Evolutionary conservation across 805 yeast genomes (phyloP).

Genomic region (Tetrapisispora phaffii): DNA sequence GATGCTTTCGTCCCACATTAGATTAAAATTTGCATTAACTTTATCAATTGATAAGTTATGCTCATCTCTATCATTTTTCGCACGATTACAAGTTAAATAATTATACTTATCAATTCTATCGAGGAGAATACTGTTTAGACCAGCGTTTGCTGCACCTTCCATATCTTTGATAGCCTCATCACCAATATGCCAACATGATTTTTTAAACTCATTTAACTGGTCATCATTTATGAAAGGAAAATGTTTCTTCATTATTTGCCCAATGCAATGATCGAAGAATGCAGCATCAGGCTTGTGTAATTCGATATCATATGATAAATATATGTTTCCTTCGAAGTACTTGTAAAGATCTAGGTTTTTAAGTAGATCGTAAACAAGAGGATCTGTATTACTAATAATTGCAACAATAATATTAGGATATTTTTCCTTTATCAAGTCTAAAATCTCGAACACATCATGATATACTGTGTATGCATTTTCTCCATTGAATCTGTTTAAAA

Average conservation of each 20-base stretch:
- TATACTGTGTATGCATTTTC: constrained; percentile 43
- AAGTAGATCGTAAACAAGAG: constrained; percentile 38
- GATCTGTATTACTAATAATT: constrained; percentile 55
- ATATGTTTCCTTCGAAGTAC: constrained; percentile 35
- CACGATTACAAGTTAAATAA: constrained; percentile 9
- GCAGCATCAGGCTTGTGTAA: constrained; percentile 40
- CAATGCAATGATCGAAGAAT: constrained; percentile 37
- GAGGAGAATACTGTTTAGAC: constrained; percentile 51
- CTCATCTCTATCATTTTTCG: constrained; percentile 9
- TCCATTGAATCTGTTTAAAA: constrained; percentile 41
- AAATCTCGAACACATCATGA: constrained; percentile 43
- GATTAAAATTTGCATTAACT: constrained; percentile 17
- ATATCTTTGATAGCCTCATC: constrained; percentile 50
- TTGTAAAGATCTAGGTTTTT: constrained; percentile 36
- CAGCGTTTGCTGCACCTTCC: constrained; percentile 41
- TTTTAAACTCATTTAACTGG: constrained; percentile 13
- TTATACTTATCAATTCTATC: constrained; percentile 36
- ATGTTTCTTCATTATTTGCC: constrained; percentile 19
- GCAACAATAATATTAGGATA: constrained; percentile 32
- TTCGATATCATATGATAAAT: constrained; percentile 50
- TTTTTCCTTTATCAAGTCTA: constrained; percentile 27
- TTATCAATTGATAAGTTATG: constrained; percentile 21
- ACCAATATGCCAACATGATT: constrained; percentile 54
- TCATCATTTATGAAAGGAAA: constrained; percentile 11
- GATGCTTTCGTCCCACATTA: constrained; percentile 14